Evolutionary conservation across 2,329 filamentous ascomycete species (phyloP), one percentile per base, ranked within the genome.

Genomic region (Sporothrix schenckii): DNA sequence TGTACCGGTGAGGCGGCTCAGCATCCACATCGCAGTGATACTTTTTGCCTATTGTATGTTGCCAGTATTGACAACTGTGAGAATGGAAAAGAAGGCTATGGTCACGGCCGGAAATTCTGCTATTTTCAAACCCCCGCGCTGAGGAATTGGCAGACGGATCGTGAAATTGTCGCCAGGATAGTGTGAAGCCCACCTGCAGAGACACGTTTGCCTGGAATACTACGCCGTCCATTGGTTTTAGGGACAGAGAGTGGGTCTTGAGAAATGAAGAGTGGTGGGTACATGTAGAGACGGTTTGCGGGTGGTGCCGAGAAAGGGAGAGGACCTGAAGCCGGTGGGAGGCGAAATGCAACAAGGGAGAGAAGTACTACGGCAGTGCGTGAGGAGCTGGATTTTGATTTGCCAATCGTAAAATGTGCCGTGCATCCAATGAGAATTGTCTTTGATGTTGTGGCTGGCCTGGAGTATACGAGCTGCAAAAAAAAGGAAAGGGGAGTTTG

Each of bases 401-500:
- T 30, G 24, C 52, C 44, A 14, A 19, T 30, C 52, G 14, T 14
- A 24, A 30, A 3, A 13, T 13, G 4, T 13, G 27, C 10, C 7
- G 30, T 60, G 30, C 56, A 21, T 41, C 56, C 56, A 60, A 60
- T 60, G 19, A 41, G 21, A 58, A 14, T 19, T 58, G 54, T 6
- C 39, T 58, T 58, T 30, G 27, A 30, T 60, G 11, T 61, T 24
- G 34, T 11, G 14, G n/a, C 2, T 21, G 39, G 9, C 56, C 11
- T 61, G 44, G 34, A 19, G 56, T n/a, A 61, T 11, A 41, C 16
- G 54, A 58, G 30, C 24, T 19, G 6, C 24, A 14, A 19, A 58
- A 60, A 60, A 41, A 19, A 11, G 34, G 21, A 39, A 39, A 60
- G 34, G 13, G 4, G 52, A 30, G 30, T 54, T 30, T 21, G 24